These are phyloP conservation scores for Rhizoclosmatium globosum DNA, from an alignment of 192 early-diverging fungal genomes.

Conservation along the genomic window DNA sequence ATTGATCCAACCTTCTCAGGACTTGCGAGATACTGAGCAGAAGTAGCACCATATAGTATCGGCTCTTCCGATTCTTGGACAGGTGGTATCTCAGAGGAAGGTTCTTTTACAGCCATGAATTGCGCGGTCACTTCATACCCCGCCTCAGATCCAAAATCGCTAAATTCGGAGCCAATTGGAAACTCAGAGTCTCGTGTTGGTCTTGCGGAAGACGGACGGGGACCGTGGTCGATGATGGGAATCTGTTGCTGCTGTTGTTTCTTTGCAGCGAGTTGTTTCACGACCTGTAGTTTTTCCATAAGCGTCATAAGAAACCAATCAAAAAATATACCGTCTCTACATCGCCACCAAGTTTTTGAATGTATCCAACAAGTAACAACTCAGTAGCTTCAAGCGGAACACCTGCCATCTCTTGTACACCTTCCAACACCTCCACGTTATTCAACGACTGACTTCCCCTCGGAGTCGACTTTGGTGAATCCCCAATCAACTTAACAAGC, in stretches of 20 bases:
- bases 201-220: constrained; percentile 42
- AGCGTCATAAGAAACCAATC: too few relatives aligned
- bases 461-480: not conserved
- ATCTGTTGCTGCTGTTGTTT: not conserved
- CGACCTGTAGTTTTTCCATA: not conserved
- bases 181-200: constrained; percentile 55
- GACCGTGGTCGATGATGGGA: not conserved
- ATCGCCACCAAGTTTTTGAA: constrained; percentile 37
- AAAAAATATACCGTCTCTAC: constrained; percentile 21
- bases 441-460: not conserved
- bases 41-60: not conserved
- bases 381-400: constrained; percentile 19
- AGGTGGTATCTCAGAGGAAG: not conserved
- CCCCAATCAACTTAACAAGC: constrained; percentile 12
- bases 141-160: constrained; percentile 37
- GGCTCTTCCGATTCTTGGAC: not conserved
- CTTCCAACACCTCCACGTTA: constrained; percentile 8
- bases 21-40: not conserved
- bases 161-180: constrained; percentile 57
- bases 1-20: not conserved
- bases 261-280: constrained; percentile 11
- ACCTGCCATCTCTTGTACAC: not conserved
- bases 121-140: constrained; percentile 27
- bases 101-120: constrained; percentile 22
- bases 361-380: constrained; percentile 16